Percentiles rank a stretch among this genome's conserved stretches.
Conservation (phyloP, 495 filamentous ascomycete species). For the Xylaria telfairii region DNA sequence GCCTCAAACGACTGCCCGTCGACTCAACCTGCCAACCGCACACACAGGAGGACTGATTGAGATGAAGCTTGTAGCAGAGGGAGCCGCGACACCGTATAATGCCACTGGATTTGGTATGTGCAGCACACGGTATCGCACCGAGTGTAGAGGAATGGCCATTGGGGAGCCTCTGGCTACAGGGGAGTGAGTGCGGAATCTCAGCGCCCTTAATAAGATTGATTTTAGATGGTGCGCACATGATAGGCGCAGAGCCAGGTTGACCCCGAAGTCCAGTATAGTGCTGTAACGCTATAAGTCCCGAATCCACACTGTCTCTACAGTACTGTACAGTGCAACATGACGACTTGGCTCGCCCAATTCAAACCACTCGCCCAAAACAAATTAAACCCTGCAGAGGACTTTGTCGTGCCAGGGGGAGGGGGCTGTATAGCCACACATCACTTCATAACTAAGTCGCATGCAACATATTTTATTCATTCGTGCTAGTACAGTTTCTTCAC, state of each 20-base stretch:
- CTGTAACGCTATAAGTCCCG: neutral
- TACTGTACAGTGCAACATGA: conserved; percentile 11
- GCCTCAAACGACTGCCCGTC: neutral
- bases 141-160: conserved; percentile 3
- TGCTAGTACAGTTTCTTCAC: conserved; percentile 11
- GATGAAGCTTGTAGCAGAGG: too few relatives aligned
- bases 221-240: neutral
- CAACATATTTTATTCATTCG: neutral
- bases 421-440: conserved; percentile 13
- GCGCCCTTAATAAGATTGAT: conserved; percentile 15
- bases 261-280: neutral
- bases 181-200: conserved; percentile 21
- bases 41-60: neutral
- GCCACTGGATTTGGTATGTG: too few relatives aligned
- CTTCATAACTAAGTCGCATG: neutral
- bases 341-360: neutral
- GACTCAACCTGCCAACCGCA: neutral
- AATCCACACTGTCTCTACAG: neutral
- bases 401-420: conserved; percentile 25
- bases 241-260: neutral
- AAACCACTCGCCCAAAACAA: conserved; percentile 19
- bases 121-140: too few relatives aligned
- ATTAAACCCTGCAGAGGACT: conserved; percentile 31
- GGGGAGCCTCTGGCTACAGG: neutral
- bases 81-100: too few relatives aligned